Base-by-base conservation (phyloP, 257 asterid genomes). In the Penstemon newberryi region DNA sequence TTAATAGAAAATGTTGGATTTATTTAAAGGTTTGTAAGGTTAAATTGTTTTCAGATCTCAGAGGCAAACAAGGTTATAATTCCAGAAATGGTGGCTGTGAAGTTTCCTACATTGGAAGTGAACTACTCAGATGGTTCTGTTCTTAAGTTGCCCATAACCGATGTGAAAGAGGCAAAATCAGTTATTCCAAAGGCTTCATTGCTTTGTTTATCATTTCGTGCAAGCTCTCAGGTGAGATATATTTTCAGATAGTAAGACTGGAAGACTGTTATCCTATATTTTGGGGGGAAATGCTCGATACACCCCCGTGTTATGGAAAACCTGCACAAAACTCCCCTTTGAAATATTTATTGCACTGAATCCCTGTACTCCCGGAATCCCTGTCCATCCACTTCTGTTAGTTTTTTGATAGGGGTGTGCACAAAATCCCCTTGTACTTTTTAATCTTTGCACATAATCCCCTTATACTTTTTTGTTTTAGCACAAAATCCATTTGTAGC, bases 191-290 rank as follows among this genome's bases (percentile, higher is more conserved):
- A 81, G 75, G 95, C 80, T 8, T 77, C 93, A 11, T 69, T 91
- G 72, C 3, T 94, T 66, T 84, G 96, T 79, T 77, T 94, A 66
- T 87, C 96, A 0, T 91, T 94, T 71, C 97, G 97, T 39, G 92
- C 84, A 45, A 83, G 77, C 82, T 85, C 96, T 3, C 84, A 72
- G 93, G 99, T 90, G 64, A 70, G 71, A 33, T 4, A n/a, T 13
- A 62, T 36, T 46, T 56, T 43, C 58, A 19, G 8, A 59, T 65
- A 25, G 33, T 25, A 25, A 25, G 33, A 25, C 1, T 25, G 33
- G 1, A 25, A 25, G 33, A 25, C 33, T 25, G 2, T 25, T 25
- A 25, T 25, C 33, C 33, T 25, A 25, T 25, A 25, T 25, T 25
- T 25, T 25, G 33, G 33, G 33, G 33, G 33, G 33, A 25, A 25